Evolutionary conservation across 352 stramenopile species (phyloP).

Genomic region (Pythium volutum): DNA sequence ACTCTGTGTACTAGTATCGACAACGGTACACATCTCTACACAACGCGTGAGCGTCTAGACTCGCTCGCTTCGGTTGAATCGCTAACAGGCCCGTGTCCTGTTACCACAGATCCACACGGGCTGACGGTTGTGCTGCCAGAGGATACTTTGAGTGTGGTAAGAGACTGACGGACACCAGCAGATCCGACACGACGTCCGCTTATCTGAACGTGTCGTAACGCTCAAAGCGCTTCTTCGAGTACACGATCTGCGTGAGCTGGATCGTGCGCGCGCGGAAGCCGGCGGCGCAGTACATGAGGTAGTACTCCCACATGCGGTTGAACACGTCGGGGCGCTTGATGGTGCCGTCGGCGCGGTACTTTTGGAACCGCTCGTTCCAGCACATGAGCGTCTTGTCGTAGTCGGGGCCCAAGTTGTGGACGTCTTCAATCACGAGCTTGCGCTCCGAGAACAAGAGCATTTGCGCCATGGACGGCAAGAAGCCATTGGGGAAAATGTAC

Average conservation of each 20-base stretch:
- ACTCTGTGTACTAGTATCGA: conserved; percentile 13
- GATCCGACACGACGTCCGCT: conserved; percentile 10
- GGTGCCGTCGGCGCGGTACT: conserved; percentile 68
- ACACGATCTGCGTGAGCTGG: conserved; percentile 81
- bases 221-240: conserved; percentile 78
- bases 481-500: conserved; percentile 91
- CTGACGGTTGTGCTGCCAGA: too few species aligned
- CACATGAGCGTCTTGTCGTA: conserved; percentile 90
- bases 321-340: conserved; percentile 83
- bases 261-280: conserved; percentile 87
- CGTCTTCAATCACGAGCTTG: conserved; percentile 78
- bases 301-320: conserved; percentile 89
- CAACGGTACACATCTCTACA: conserved; percentile 13
- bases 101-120: too few species aligned
- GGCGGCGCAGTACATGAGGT: conserved; percentile 88
- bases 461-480: conserved; percentile 75
- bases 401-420: conserved; percentile 85
- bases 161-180: too few species aligned
- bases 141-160: too few species aligned
- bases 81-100: too few species aligned
- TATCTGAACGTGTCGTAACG: conserved; percentile 84
- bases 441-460: conserved; percentile 74
- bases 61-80: neutral
- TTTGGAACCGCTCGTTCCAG: conserved; percentile 86
- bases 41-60: neutral